Conservation (phyloP, 208 protist genomes). For the Naegleria gruberi region DNA sequence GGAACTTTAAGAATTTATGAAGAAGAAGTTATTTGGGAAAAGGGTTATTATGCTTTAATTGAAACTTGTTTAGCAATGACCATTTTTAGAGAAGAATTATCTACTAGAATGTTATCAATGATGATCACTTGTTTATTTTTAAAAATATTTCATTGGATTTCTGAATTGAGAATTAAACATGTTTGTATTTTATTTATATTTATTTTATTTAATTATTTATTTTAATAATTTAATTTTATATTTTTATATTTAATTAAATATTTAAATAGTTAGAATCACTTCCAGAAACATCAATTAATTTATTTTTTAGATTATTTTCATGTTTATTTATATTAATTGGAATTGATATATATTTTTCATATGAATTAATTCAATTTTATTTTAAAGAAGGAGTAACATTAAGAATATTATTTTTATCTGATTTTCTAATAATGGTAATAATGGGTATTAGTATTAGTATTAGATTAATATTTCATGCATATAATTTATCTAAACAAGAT, state of each 20-base stretch:
- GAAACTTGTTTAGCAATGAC: slow-evolving; percentile 21
- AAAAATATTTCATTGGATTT: slow-evolving; percentile 23
- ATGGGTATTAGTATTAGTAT: not conserved
- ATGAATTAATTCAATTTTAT: not conserved
- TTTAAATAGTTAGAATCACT: not conserved
- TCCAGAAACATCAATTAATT: not conserved
- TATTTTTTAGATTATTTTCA: slow-evolving; percentile 9
- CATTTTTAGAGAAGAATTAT: slow-evolving; percentile 1
- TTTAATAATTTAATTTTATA: not conserved
- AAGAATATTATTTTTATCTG: not conserved
- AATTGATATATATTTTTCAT: not conserved
- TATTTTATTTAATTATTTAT: not conserved
- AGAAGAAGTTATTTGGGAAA: slow-evolving; percentile 9
- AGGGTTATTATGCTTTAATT: slow-evolving; percentile 16
- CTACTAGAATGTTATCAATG: not conserved
- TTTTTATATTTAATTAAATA: not conserved
- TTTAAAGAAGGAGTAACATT: slow-evolving; percentile 6
- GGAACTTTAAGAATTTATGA: not conserved
- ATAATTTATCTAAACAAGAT: slow-evolving; percentile 10
- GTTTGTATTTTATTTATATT: not conserved
- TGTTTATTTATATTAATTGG: not conserved
- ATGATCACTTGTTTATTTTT: not conserved
- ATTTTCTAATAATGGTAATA: not conserved
- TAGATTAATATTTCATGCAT: not conserved
- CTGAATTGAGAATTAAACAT: not conserved